phyloP scores from a whole-genome alignment of 2,329 filamentous ascomycete genomes.

The Hypomyces perniciosus region DNA sequence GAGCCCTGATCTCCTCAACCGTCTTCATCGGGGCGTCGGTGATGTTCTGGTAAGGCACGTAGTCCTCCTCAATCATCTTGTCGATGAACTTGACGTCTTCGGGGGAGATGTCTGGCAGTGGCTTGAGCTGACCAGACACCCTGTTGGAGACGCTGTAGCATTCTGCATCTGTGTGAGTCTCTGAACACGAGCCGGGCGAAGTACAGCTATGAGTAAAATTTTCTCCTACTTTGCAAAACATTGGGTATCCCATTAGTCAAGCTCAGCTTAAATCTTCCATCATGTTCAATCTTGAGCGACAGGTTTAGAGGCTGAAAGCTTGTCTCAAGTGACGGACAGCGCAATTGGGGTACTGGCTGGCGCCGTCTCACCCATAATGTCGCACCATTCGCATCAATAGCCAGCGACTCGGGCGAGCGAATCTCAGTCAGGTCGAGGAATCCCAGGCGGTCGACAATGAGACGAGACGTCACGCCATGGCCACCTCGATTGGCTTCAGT shows the following conservation, averaged over 20 bases:
- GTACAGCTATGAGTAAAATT: background rate
- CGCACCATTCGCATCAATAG: conserved; percentile 9
- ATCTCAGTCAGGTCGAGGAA: conserved; percentile 11
- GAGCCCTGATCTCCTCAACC: conserved; percentile 6
- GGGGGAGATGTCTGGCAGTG: background rate
- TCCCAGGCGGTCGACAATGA: conserved; percentile 4
- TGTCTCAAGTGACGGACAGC: conserved; percentile 1
- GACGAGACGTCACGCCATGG: conserved; percentile 5
- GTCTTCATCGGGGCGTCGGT: background rate
- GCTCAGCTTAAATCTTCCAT: background rate
- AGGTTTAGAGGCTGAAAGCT: conserved; percentile 1
- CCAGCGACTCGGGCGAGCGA: background rate
- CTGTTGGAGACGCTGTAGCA: conserved; percentile 1
- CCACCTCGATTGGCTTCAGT: conserved; percentile 1
- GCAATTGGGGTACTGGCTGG: background rate
- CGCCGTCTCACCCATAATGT: conserved; percentile 3
- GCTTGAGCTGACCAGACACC: conserved; percentile 5
- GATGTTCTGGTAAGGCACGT: conserved; percentile 10
- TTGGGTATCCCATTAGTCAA: background rate
- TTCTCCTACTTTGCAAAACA: conserved; percentile 1
- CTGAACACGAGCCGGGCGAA: background rate
- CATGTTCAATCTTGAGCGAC: background rate
- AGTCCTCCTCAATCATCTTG: conserved; percentile 8
- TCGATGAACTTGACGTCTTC: conserved; percentile 2
- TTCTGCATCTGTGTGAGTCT: background rate